A percentile compares a stretch with the other conserved stretches of the same genome.
Evolutionary conservation across 2,329 filamentous ascomycete genomes (phyloP).

Genomic region (Sporothrix curviconia): DNA sequence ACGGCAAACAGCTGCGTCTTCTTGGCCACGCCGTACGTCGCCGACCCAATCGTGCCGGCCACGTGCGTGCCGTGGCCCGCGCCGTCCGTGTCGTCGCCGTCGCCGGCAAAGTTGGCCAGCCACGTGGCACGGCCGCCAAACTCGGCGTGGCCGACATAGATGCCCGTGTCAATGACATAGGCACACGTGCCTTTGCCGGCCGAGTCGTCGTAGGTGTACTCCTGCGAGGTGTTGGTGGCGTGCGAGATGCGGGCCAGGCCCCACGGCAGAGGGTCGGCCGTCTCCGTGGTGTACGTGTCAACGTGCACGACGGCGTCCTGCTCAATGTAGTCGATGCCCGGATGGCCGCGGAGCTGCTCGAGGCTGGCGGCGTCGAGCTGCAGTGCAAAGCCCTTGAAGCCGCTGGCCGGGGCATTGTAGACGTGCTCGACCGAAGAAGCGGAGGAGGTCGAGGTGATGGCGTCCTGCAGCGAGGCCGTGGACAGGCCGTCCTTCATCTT

Average conservation of each 20-base stretch:
- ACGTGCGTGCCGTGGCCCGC: constrained; percentile 45
- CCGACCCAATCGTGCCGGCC: constrained; percentile 38
- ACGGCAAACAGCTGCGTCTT: constrained; percentile 31
- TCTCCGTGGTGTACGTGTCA: constrained; percentile 25
- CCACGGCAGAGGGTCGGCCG: constrained; percentile 21
- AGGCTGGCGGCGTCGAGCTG: constrained; percentile 21
- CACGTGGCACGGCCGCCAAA: constrained; percentile 38
- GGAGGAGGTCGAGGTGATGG: constrained; percentile 19
- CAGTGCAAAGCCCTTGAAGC: constrained; percentile 27
- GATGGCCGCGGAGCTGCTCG: constrained; percentile 20
- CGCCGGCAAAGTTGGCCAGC: constrained; percentile 32
- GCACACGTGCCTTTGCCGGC: constrained; percentile 27
- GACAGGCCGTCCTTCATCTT: constrained; percentile 34
- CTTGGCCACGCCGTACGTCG: constrained; percentile 41
- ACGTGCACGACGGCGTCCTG: constrained; percentile 26
- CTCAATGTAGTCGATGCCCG: constrained; percentile 28
- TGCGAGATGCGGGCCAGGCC: constrained; percentile 26
- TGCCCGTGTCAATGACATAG: constrained; percentile 44
- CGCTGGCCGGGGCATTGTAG: constrained; percentile 20
- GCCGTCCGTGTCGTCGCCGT: constrained; percentile 32
- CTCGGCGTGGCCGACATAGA: constrained; percentile 34
- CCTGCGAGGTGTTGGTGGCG: constrained; percentile 19
- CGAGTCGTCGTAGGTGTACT: constrained; percentile 26
- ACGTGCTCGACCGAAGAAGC: constrained; percentile 21
- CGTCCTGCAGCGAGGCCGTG: constrained; percentile 23